Conservation (phyloP, 805 yeast species). For the Schwanniomyces occidentalis region DNA sequence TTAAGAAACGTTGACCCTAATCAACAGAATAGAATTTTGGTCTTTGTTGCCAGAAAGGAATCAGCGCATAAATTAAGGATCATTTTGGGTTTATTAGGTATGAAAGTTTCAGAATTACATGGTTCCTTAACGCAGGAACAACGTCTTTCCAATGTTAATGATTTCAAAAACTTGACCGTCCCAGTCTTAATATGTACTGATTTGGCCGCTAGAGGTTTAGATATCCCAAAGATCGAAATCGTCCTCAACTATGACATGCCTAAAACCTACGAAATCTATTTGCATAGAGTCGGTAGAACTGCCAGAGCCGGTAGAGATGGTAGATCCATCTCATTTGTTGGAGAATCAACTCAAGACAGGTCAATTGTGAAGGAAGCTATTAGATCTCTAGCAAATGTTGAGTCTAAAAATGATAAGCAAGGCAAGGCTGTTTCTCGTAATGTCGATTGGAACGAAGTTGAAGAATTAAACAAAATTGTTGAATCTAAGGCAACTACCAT, state of each 20-base stretch:
- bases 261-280: conserved; percentile 81
- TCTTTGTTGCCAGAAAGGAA: conserved; percentile 90
- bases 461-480: conserved; percentile 60
- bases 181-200: conserved; percentile 95
- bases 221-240: conserved; percentile 95
- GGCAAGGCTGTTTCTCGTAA: conserved; percentile 82
- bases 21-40: conserved; percentile 73
- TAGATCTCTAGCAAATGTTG: conserved; percentile 51
- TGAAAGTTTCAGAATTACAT: conserved; percentile 77
- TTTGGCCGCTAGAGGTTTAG: conserved; percentile 98
- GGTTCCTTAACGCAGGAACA: conserved; percentile 90
- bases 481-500: conserved; percentile 60
- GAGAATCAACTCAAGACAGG: conserved; percentile 86
- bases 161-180: conserved; percentile 77
- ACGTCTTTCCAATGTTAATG: conserved; percentile 79
- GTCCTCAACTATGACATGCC: conserved; percentile 98
- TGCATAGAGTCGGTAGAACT: conserved; percentile 98
- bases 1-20: conserved; percentile 64
- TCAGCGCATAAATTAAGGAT: conserved; percentile 85
- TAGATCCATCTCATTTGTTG: conserved; percentile 88
- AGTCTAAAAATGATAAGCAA: conserved; percentile 25
- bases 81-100: conserved; percentile 68
- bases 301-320: conserved; percentile 99
- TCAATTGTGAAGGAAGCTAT: conserved; percentile 88
- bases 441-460: conserved; percentile 88